Evolutionary conservation across 805 yeast species (phyloP).

Genomic region (Suhomyces canberraensis): DNA sequence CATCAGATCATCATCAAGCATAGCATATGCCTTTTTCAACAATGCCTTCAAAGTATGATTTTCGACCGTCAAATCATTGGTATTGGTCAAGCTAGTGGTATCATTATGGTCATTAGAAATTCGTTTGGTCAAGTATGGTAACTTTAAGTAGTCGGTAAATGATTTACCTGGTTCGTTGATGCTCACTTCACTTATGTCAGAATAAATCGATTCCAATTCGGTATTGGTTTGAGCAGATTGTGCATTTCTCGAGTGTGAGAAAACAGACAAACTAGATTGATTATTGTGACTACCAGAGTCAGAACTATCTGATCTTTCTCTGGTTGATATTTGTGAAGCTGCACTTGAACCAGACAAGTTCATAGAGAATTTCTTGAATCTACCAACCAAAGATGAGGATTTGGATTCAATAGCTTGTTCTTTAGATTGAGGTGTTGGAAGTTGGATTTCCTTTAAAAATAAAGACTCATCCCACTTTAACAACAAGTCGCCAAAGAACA

Average conservation of each 20-base stretch:
- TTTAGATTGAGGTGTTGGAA: background rate
- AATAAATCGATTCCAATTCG: slow-evolving; percentile 15
- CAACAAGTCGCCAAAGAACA: slow-evolving; percentile 37
- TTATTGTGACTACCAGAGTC: slow-evolving; percentile 10
- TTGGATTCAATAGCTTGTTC: background rate
- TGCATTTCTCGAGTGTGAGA: slow-evolving; percentile 11
- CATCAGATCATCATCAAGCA: slow-evolving; percentile 15
- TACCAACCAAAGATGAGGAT: slow-evolving; percentile 22
- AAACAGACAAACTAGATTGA: slow-evolving; percentile 20
- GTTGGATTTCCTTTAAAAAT: slow-evolving; percentile 13
- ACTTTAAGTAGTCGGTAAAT: slow-evolving; percentile 20
- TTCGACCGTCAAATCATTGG: slow-evolving; percentile 15
- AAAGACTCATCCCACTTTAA: slow-evolving; percentile 34
- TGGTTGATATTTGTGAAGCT: slow-evolving; percentile 8
- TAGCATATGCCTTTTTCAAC: slow-evolving; percentile 23
- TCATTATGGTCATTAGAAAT: slow-evolving; percentile 7
- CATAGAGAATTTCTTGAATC: slow-evolving; percentile 27
- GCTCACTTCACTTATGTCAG: slow-evolving; percentile 13
- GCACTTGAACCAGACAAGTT: slow-evolving; percentile 14
- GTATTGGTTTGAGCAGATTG: slow-evolving; percentile 1
- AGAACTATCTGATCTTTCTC: slow-evolving; percentile 11
- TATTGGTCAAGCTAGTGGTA: background rate
- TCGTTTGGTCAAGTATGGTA: slow-evolving; percentile 15
- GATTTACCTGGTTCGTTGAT: slow-evolving; percentile 11
- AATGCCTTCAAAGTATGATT: slow-evolving; percentile 25